phyloP scores from a whole-genome alignment of 1,139 yeast genomes.

The Debaryomyces robertsiae region DNA sequence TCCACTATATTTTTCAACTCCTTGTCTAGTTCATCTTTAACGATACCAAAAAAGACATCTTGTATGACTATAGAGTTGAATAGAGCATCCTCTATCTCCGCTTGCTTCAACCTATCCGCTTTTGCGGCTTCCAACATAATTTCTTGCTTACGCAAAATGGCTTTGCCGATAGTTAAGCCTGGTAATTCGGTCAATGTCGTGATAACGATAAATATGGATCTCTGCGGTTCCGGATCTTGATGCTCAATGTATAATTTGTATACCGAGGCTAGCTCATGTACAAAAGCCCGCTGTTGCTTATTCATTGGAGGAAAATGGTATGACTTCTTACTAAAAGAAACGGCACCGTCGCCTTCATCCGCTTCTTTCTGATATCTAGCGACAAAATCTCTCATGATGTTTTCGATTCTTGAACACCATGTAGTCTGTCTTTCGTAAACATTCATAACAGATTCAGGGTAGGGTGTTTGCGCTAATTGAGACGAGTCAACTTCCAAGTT shows the following conservation, averaged over 20 bases:
- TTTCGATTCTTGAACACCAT: slow-evolving; percentile 71
- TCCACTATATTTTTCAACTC: slow-evolving; percentile 30
- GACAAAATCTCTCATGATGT: slow-evolving; percentile 51
- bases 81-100: slow-evolving; percentile 24
- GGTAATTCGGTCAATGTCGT: slow-evolving; percentile 39
- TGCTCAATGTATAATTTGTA: slow-evolving; percentile 68
- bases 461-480: slow-evolving; percentile 29
- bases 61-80: slow-evolving; percentile 58
- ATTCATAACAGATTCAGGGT: slow-evolving; percentile 44
- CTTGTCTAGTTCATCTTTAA: slow-evolving; percentile 45
- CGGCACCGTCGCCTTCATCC: slow-evolving; percentile 14
- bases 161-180: slow-evolving; percentile 28
- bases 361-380: slow-evolving; percentile 26
- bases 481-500: slow-evolving; percentile 28
- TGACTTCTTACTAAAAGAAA: slow-evolving; percentile 21
- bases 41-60: slow-evolving; percentile 57
- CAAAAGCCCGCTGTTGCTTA: slow-evolving; percentile 65
- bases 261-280: slow-evolving; percentile 66
- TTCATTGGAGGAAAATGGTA: slow-evolving; percentile 76
- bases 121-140: slow-evolving; percentile 29
- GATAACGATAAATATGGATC: slow-evolving; percentile 66
- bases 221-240: slow-evolving; percentile 78
- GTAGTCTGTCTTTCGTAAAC: slow-evolving; percentile 52
- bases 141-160: slow-evolving; percentile 33
- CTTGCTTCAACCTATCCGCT: slow-evolving; percentile 19